Evolutionary conservation across 2,329 filamentous ascomycete species (phyloP), one percentile per base, ranked within the genome.

Genomic region (Didymella sp.): DNA sequence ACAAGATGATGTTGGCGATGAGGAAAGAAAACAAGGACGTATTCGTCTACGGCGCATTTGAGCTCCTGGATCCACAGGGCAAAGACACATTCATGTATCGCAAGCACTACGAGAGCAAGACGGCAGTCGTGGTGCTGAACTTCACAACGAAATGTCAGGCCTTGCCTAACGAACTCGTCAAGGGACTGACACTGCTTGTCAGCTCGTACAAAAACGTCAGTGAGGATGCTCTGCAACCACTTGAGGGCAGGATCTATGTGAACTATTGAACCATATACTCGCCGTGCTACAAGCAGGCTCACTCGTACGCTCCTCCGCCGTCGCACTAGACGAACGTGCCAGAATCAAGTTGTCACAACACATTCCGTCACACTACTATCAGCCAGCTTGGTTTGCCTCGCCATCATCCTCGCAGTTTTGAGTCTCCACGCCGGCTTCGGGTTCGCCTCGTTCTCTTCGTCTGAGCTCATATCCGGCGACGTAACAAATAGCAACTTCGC

Each of bases 31-130:
- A 85, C 66, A 80, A 80, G 41, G 84, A 89, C 58, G 70, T 89
- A 1, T 86, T 91, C 56, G 83, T 90, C 3, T 90, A 90, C 64
- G 89, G 89, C 0, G 78, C 84, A 51, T 90, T 89, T 59, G 79
- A 81, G 46, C 64, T 83, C 22, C 70, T 89, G 1, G 81, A 84
- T 0, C 72, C 78, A 0, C 78, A 85, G 4, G 81, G 85, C 28
- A 68, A 76, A 56, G 73, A 81, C 24, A 74, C 85, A 0, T 89
- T 89, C 64, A 79, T 83, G 9, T 78, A 76, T 47, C 66, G 64
- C 51, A 78, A 79, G 63, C 64, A 52, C n/a, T 70, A 60, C 27
- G 65, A 64, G 56, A 71, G 68, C 6, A 70, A 67, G 50, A 70
- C 55, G 7, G 75, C 73, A 2, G 47, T 77, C 0, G 70, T 79